Percentiles rank a stretch among this genome's conserved stretches.
These are phyloP conservation scores for Phytophthora quininea DNA, from an alignment of 352 stramenopile species.

Conservation along the genomic window DNA sequence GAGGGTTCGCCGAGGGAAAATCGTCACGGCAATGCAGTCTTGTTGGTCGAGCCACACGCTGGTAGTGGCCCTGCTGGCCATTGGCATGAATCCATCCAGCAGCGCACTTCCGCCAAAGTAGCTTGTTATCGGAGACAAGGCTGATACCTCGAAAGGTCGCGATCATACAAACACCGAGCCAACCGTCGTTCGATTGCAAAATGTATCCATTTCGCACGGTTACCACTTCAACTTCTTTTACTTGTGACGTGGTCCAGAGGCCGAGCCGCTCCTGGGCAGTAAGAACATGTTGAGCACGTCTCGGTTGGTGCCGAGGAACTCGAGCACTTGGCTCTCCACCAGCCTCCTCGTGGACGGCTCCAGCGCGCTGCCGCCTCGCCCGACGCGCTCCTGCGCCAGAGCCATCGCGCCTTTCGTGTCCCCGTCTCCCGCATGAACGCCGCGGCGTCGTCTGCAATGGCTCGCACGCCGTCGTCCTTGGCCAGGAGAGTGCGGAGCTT, in stretches of 20 bases:
- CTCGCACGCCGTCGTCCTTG: constrained; percentile 72
- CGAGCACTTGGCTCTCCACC: constrained; percentile 78
- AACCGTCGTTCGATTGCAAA: background rate
- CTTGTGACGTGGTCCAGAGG: constrained; percentile 15
- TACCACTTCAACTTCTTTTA: constrained; percentile 25
- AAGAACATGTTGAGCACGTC: constrained; percentile 87
- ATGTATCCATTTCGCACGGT: background rate
- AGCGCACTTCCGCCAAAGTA: no score
- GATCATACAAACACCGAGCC: background rate
- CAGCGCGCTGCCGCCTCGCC: constrained; percentile 57
- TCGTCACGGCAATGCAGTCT: no score
- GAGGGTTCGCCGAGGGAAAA: no score
- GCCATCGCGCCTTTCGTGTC: constrained; percentile 68
- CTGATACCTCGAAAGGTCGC: background rate
- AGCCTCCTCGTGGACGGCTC: constrained; percentile 74
- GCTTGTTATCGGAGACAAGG: background rate
- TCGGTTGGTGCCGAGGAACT: constrained; percentile 76
- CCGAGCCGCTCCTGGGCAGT: constrained; percentile 44
- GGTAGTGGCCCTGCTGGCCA: background rate
- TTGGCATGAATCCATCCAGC: background rate
- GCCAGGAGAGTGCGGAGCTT: constrained; percentile 60
- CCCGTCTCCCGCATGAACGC: constrained; percentile 69
- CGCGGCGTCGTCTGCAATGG: constrained; percentile 65
- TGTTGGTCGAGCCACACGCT: no score
- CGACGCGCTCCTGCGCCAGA: constrained; percentile 70